Base-by-base conservation (phyloP, 768 basidiomycete genomes). In the Clavaria fumosa region DNA sequence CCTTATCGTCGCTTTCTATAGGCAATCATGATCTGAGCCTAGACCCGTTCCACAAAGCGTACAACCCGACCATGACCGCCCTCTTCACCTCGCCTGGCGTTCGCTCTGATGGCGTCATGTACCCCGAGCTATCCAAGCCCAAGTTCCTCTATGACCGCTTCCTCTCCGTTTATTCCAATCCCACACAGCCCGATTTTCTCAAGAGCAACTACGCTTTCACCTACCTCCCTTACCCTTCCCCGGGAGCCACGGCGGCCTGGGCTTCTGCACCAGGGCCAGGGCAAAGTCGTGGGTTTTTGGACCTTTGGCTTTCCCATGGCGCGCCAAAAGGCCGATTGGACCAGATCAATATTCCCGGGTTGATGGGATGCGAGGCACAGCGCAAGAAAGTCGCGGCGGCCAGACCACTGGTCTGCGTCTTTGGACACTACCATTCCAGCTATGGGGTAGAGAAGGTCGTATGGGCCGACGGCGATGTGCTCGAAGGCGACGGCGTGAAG, bases 281-380 rank as follows among this genome's bases (percentile, higher is more conserved):
- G 9, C 24, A n/a, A n/a, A n/a, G n/a, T n/a, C n/a, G n/a, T n/a
- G n/a, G n/a, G n/a, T n/a, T n/a, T n/a, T n/a, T n/a, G n/a, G 7
- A 18, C 31, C 7, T 33, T 18, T 15, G 14, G 20, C 34, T 15
- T 6, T 35, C 10, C 5, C 11, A 7, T 35, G 19, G 6, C 6
- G 5, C 9, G n/a, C 20, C 31, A 19, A 33, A 9, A 6, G 5
- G 9, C 9, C 5, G 9, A 19, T 6, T 33, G 14, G 31, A 37
- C 23, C 4, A 26, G 36, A 37, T 37, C 20, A 10, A 24, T 26
- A 12, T 37, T 5, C 36, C 36, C 14, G 36, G 36, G 12, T 26
- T 37, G 9, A 37, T 37, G 36, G 36, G 36, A 15, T 37, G 36
- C 22, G 36, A 37, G 36, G 36, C 23, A 4, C 36, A 37, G 19